Evolutionary conservation across 2,329 filamentous ascomycete species (phyloP), one percentile per base, ranked within the genome.

Genomic region (Sarocladiaceae sp.): DNA sequence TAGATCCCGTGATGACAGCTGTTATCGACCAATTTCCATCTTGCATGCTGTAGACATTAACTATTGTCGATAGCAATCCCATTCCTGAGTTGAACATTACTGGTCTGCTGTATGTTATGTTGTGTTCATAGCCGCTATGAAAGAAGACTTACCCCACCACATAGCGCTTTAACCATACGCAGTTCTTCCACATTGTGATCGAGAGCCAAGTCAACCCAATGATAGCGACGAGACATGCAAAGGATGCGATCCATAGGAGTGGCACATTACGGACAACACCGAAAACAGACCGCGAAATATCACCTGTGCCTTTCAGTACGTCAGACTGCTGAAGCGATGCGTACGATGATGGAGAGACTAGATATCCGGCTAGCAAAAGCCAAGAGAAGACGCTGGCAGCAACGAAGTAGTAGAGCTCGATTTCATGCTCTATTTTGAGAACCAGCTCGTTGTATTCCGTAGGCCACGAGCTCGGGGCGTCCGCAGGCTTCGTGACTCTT

Each of bases 361-460:
- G n/a, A n/a, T 37, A 37, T 37, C 35, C 35, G 6, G 35, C 35
- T 17, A 37, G 35, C 10, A 37, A n/a, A 10, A 37, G 7, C 35
- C 35, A 37, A 6, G 35, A 37, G n/a, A 37, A 37, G 8, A 17
- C 8, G 18, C 35, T 37, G 35, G 35, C 35, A 37, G 35, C 7
- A 37, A 37, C n/a, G n/a, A 37, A 37, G n/a, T 37, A 37, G n/a
- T 37, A 37, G 8, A 37, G 35, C n/a, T n/a, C n/a, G n/a, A n/a
- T n/a, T n/a, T n/a, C n/a, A n/a, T n/a, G n/a, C n/a, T n/a, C n/a
- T n/a, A n/a, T n/a, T n/a, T n/a, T n/a, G n/a, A n/a, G n/a, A n/a
- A n/a, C n/a, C n/a, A n/a, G n/a, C n/a, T n/a, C n/a, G n/a, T n/a
- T n/a, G n/a, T n/a, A n/a, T n/a, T n/a, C n/a, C n/a, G n/a, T n/a